These are phyloP conservation scores for Macrocybe gigantea DNA, from an alignment of 768 basidiomycete species.

Conservation along the genomic window DNA sequence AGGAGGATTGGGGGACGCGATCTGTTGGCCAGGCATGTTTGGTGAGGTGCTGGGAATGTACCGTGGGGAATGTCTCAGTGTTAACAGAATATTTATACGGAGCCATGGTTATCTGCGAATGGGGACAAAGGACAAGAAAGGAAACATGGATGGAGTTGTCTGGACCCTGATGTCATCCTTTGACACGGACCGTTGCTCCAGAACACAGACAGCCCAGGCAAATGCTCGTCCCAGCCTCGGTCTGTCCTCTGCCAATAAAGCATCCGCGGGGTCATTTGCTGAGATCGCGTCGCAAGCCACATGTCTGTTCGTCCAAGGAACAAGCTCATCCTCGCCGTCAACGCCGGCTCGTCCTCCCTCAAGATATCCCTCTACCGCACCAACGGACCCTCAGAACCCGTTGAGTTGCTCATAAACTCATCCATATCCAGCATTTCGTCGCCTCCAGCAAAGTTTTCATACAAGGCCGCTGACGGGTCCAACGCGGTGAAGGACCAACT, in stretches of 20 bases:
- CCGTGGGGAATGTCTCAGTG: not conserved
- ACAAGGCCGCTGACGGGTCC: constrained; percentile 14
- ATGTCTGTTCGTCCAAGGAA: too few relatives aligned
- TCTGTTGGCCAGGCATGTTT: constrained; percentile 53
- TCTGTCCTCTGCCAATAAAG: too few relatives aligned
- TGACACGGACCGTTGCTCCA: too few relatives aligned
- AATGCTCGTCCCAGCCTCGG: too few relatives aligned
- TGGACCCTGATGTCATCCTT: too few relatives aligned
- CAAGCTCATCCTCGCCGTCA: constrained; percentile 56
- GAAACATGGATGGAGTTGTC: too few relatives aligned
- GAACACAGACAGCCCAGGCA: too few relatives aligned
- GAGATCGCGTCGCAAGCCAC: too few relatives aligned
- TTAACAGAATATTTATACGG: too few relatives aligned
- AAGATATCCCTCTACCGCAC: constrained; percentile 64
- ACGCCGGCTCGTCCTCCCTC: constrained; percentile 83
- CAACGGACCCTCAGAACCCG: constrained; percentile 18
- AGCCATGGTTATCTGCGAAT: not conserved
- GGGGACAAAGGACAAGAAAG: too few relatives aligned
- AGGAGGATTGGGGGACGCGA: constrained; percentile 61
- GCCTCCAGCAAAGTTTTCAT: constrained; percentile 34
- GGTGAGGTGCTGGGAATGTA: not conserved
- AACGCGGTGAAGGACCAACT: constrained; percentile 7
- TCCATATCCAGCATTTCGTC: not conserved
- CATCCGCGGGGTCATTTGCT: too few relatives aligned
- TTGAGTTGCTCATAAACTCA: constrained; percentile 32